These are phyloP conservation scores for Sphaerulina vaccinii DNA, from an alignment of 2,329 filamentous ascomycete genomes.

Conservation along the genomic window DNA sequence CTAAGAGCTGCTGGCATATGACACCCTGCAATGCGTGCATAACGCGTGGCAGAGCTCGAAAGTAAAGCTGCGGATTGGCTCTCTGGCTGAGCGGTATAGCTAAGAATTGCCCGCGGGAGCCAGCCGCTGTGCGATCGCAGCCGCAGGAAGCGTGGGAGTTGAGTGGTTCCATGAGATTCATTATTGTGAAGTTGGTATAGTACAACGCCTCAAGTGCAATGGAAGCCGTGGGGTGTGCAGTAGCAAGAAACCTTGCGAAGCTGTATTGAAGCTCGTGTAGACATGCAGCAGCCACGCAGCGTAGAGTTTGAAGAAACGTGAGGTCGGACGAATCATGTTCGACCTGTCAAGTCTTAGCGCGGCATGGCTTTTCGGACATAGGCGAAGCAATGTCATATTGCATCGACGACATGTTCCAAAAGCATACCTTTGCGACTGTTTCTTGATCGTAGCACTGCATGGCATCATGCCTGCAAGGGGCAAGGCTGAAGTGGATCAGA, in stretches of 20 bases:
- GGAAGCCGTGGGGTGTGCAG: conserved; percentile 21
- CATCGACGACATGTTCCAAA: background rate
- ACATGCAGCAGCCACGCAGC: conserved; percentile 9
- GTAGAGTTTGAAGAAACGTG: conserved; percentile 4
- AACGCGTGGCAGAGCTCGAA: conserved; percentile 1
- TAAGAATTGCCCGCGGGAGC: background rate
- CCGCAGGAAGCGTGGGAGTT: conserved; percentile 6
- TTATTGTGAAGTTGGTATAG: conserved; percentile 17
- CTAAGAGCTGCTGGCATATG: conserved; percentile 11
- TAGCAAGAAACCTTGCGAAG: conserved; percentile 16
- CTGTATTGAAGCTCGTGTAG: conserved; percentile 14
- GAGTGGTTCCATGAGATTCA: conserved; percentile 1
- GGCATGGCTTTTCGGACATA: background rate
- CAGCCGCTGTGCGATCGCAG: background rate
- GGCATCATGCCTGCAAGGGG: conserved; percentile 9
- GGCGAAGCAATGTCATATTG: conserved; percentile 1
- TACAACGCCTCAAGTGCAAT: conserved; percentile 24
- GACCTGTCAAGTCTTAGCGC: conserved; percentile 5
- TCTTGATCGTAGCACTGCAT: conserved; percentile 14
- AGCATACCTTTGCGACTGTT: background rate
- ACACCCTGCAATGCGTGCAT: background rate
- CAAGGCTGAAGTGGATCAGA: conserved; percentile 4
- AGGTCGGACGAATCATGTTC: conserved; percentile 11
- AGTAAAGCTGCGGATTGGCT: conserved; percentile 4
- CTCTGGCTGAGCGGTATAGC: too few relatives aligned